Conservation (phyloP, 148 eudicot genomes). For the Chenopodium suecicum region DNA sequence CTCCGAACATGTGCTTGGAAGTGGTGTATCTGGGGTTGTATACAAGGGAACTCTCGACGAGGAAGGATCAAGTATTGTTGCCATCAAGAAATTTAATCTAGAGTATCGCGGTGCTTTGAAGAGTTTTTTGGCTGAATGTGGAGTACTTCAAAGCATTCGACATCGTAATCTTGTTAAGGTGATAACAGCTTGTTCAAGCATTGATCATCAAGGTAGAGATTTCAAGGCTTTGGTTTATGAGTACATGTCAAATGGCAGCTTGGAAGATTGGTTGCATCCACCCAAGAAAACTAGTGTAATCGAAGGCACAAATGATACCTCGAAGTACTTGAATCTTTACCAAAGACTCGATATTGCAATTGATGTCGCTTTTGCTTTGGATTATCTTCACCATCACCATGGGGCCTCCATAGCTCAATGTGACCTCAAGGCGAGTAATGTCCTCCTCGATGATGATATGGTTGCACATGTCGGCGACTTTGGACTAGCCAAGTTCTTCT, state of each 20-base stretch:
- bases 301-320: not conserved
- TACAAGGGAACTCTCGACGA: slow-evolving; percentile 21
- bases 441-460: slow-evolving; percentile 34
- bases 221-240: slow-evolving; percentile 16
- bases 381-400: slow-evolving; percentile 32
- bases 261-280: slow-evolving; percentile 20
- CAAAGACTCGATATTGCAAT: slow-evolving; percentile 17
- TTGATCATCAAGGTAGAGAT: slow-evolving; percentile 16
- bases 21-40: slow-evolving; percentile 24
- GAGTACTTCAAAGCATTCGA: slow-evolving; percentile 1
- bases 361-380: slow-evolving; percentile 36
- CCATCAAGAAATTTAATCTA: slow-evolving; percentile 12
- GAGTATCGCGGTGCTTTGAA: not conserved
- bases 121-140: slow-evolving; percentile 22
- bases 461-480: slow-evolving; percentile 38
- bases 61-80: not conserved
- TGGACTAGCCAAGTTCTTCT: slow-evolving; percentile 32
- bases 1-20: slow-evolving; percentile 14
- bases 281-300: not conserved
- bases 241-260: slow-evolving; percentile 21
- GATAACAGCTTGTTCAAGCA: slow-evolving; percentile 17
- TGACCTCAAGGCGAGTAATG: slow-evolving; percentile 36
- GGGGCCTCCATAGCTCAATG: slow-evolving; percentile 25
- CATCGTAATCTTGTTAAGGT: slow-evolving; percentile 19
- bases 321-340: not conserved